phyloP scores from a whole-genome alignment of 306 rosid genomes.

The Hippophae gyantsensis region DNA sequence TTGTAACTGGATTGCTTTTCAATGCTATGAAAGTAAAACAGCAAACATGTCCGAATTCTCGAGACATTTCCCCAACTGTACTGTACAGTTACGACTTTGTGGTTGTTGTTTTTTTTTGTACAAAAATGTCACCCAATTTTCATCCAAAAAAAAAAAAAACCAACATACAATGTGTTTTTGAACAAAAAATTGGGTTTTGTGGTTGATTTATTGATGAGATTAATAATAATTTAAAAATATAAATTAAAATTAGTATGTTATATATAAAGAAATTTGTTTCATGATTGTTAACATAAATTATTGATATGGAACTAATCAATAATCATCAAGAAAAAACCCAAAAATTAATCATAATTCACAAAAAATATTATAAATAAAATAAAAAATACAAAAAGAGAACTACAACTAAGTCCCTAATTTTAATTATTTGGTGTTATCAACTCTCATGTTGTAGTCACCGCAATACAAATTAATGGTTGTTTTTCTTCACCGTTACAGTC shows the following conservation, averaged over 20 bases:
- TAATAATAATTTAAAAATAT: too few relatives aligned
- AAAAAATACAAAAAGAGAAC: constrained; percentile 1
- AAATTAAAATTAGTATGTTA: too few relatives aligned
- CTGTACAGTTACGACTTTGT: neutral
- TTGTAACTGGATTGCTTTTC: neutral
- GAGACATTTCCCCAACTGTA: constrained; percentile 23
- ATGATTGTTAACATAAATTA: too few relatives aligned
- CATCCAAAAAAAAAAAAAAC: too few relatives aligned
- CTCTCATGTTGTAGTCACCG: constrained; percentile 20
- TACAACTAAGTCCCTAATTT: constrained; percentile 8
- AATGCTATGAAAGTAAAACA: constrained; percentile 16
- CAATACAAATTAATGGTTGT: constrained; percentile 22
- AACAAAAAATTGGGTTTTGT: too few relatives aligned
- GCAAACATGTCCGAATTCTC: constrained; percentile 36
- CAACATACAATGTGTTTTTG: too few relatives aligned
- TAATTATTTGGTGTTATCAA: neutral
- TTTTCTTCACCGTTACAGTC: constrained; percentile 21
- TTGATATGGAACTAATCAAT: too few relatives aligned
- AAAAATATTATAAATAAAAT: neutral
- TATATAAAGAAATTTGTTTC: too few relatives aligned
- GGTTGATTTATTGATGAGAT: too few relatives aligned
- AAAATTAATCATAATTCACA: constrained; percentile 5
- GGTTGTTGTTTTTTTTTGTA: too few relatives aligned
- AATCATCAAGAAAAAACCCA: neutral
- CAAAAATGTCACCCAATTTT: too few relatives aligned